phyloP scores from a whole-genome alignment of 805 yeast species.

The Saturnispora halmiae region DNA sequence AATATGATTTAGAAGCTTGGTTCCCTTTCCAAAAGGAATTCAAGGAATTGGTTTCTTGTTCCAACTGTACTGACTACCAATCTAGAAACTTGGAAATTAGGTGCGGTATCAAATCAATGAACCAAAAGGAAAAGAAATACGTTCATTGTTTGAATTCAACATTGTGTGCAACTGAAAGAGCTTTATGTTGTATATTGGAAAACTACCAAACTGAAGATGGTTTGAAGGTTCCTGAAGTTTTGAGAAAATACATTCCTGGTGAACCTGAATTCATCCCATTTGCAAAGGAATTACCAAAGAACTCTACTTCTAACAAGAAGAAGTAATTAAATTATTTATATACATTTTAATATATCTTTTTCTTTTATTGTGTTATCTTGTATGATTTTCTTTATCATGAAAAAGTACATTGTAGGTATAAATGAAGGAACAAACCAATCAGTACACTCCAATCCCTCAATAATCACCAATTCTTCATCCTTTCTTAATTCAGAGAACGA shows the following conservation, averaged over 20 bases:
- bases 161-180: conserved; percentile 95
- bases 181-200: conserved; percentile 93
- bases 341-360: neutral
- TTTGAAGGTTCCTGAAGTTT: conserved; percentile 84
- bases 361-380: too few relatives aligned
- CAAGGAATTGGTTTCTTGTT: conserved; percentile 96
- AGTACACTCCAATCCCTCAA: too few relatives aligned
- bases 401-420: neutral
- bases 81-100: conserved; percentile 97
- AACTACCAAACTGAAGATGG: conserved; percentile 98
- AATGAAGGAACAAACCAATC: too few relatives aligned
- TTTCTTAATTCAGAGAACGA: neutral
- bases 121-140: conserved; percentile 92
- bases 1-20: conserved; percentile 99
- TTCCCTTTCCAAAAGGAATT: conserved; percentile 99
- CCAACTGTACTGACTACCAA: conserved; percentile 99
- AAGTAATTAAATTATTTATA: conserved; percentile 15
- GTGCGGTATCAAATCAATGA: conserved; percentile 94
- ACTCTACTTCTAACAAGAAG: conserved; percentile 74
- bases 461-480: too few relatives aligned
- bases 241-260: conserved; percentile 95
- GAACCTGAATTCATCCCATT: conserved; percentile 95
- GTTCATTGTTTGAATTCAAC: conserved; percentile 98
- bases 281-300: conserved; percentile 86
- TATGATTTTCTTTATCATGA: too few relatives aligned